phyloP scores from a whole-genome alignment of 2,329 filamentous ascomycete species.

The Stachybotrys echinatus region DNA sequence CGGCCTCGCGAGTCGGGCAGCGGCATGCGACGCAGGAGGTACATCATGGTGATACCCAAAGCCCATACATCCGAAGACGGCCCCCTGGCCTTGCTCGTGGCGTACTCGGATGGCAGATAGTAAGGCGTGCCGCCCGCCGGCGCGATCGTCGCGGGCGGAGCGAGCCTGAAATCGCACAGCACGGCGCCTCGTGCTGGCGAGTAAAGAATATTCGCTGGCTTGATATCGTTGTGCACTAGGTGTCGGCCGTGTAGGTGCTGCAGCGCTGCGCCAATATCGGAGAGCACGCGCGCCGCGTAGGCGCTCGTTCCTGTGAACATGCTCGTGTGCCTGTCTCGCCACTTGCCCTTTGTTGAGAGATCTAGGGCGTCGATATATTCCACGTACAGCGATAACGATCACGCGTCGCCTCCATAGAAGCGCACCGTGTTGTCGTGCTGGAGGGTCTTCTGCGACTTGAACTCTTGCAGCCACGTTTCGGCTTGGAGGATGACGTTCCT shows the following conservation, averaged over 20 bases:
- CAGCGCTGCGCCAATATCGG: constrained; percentile 48
- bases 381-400: constrained; percentile 56
- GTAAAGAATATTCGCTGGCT: constrained; percentile 57
- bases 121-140: constrained; percentile 53
- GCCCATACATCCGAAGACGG: constrained; percentile 55
- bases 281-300: constrained; percentile 47
- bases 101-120: constrained; percentile 57
- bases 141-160: constrained; percentile 39
- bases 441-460: constrained; percentile 48
- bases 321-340: constrained; percentile 43
- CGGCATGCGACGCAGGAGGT: constrained; percentile 48
- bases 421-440: constrained; percentile 53
- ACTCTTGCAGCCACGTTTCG: constrained; percentile 55
- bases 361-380: constrained; percentile 54
- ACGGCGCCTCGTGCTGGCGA: constrained; percentile 52
- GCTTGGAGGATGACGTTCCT: constrained; percentile 53
- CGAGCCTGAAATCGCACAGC: constrained; percentile 55
- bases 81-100: constrained; percentile 47
- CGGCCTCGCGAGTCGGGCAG: constrained; percentile 48
- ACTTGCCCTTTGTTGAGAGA: constrained; percentile 40
- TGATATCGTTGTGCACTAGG: constrained; percentile 57
- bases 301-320: constrained; percentile 42
- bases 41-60: constrained; percentile 55
- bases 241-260: constrained; percentile 49
- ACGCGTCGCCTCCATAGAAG: constrained; percentile 53